Evolutionary conservation across 192 early-diverging fungal species (phyloP).

Genomic region (Rhizoclosmatium sp.): DNA sequence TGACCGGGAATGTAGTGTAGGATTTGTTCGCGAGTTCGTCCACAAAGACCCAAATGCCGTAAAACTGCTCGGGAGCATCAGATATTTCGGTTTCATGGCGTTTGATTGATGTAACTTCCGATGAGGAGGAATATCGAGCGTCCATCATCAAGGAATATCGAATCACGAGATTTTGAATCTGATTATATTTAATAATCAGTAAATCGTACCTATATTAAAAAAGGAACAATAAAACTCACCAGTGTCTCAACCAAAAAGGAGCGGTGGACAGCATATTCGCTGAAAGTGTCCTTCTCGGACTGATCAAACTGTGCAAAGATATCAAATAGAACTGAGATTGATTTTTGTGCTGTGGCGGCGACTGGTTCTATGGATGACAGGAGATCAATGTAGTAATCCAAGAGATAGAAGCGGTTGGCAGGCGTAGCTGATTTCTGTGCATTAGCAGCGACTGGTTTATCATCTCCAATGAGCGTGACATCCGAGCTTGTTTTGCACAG

Average conservation of each 20-base stretch:
- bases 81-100: no score
- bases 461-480: no score
- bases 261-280: not conserved
- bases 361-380: not conserved
- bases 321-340: not conserved
- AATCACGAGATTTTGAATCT: slow-evolving; percentile 14
- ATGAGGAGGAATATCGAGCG: not conserved
- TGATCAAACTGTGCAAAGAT: not conserved
- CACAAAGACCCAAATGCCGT: not conserved
- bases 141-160: slow-evolving; percentile 2
- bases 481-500: no score
- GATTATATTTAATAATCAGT: not conserved
- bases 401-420: not conserved
- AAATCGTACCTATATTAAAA: not conserved
- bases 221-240: not conserved
- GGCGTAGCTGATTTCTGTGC: no score
- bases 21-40: not conserved
- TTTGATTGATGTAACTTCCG: not conserved
- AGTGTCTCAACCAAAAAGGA: slow-evolving; percentile 7
- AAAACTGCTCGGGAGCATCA: not conserved
- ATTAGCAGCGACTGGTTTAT: no score
- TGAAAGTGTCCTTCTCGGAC: no score
- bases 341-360: not conserved
- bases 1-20: not conserved
- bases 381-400: not conserved